Conservation (phyloP, 345 rosid genomes). For the Schrenkiella parvula region DNA sequence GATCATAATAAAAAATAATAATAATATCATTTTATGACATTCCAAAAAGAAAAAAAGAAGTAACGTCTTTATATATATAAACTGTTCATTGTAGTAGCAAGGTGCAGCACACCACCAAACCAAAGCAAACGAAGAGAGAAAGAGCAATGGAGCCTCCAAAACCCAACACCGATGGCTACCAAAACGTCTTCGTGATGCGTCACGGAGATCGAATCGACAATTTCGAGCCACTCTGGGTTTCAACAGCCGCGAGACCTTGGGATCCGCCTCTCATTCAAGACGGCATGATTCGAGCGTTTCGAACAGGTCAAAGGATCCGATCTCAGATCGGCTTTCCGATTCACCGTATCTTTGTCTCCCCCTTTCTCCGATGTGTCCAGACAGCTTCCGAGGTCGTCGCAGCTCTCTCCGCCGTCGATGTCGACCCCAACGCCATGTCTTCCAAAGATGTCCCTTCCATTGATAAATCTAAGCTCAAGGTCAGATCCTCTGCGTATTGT, state of each 20-base stretch:
- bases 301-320: constrained; percentile 45
- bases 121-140: background rate
- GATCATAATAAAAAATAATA: too few relatives aligned
- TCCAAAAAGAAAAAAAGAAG: too few relatives aligned
- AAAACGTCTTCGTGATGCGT: constrained; percentile 79
- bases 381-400: constrained; percentile 60
- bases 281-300: constrained; percentile 52
- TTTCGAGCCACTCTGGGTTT: constrained; percentile 51
- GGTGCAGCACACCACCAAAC: background rate
- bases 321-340: constrained; percentile 51
- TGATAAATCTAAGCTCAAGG: constrained; percentile 69
- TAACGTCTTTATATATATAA: background rate
- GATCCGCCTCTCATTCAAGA: constrained; percentile 62
- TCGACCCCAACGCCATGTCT: constrained; percentile 32
- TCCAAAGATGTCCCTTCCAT: constrained; percentile 33
- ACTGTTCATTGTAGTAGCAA: background rate
- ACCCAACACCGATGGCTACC: constrained; percentile 28
- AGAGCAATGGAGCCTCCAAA: constrained; percentile 27
- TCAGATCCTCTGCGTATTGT: background rate
- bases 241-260: constrained; percentile 68
- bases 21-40: too few relatives aligned
- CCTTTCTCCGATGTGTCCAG: constrained; percentile 78
- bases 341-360: constrained; percentile 84
- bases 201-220: constrained; percentile 87
- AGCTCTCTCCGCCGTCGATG: constrained; percentile 48